Evolutionary conservation across 768 basidiomycete genomes (phyloP).

Genomic region (Astraeus odoratus): DNA sequence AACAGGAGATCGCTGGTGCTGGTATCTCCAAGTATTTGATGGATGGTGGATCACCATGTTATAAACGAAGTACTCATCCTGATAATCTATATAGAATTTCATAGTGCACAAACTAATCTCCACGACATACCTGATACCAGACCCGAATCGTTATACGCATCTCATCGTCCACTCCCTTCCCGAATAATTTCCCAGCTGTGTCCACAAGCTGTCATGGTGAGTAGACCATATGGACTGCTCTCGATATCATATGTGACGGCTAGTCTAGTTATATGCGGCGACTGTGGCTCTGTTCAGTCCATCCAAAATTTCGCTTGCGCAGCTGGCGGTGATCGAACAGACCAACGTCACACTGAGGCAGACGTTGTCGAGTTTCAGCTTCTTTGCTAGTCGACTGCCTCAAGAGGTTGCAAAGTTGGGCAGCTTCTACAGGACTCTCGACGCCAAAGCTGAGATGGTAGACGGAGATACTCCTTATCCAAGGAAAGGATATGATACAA

Average conservation of each 20-base stretch:
- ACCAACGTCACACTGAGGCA: constrained; percentile 15
- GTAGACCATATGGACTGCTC: neutral
- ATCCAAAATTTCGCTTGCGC: constrained; percentile 21
- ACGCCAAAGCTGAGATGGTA: constrained; percentile 17
- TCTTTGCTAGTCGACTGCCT: constrained; percentile 5
- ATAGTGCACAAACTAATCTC: constrained; percentile 12
- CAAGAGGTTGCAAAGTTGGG: constrained; percentile 13
- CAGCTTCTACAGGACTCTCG: constrained; percentile 15
- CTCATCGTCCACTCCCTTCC: constrained; percentile 1
- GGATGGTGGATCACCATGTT: constrained; percentile 6
- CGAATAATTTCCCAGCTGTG: constrained; percentile 7
- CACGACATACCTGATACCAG: constrained; percentile 8
- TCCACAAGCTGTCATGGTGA: constrained; percentile 14
- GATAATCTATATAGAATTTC: constrained; percentile 12
- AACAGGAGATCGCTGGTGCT: constrained; percentile 18
- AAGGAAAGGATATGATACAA: constrained; percentile 8
- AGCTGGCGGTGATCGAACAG: constrained; percentile 26
- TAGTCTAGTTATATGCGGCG: constrained; percentile 22
- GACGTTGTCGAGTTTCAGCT: constrained; percentile 11
- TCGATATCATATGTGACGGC: neutral
- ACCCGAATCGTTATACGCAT: constrained; percentile 10
- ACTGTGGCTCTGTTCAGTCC: constrained; percentile 20
- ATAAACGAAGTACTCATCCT: neutral
- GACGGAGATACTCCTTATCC: constrained; percentile 23
- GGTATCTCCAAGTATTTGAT: constrained; percentile 8